phyloP scores from a whole-genome alignment of 306 rosid species.

The Fragaria ananassa region DNA sequence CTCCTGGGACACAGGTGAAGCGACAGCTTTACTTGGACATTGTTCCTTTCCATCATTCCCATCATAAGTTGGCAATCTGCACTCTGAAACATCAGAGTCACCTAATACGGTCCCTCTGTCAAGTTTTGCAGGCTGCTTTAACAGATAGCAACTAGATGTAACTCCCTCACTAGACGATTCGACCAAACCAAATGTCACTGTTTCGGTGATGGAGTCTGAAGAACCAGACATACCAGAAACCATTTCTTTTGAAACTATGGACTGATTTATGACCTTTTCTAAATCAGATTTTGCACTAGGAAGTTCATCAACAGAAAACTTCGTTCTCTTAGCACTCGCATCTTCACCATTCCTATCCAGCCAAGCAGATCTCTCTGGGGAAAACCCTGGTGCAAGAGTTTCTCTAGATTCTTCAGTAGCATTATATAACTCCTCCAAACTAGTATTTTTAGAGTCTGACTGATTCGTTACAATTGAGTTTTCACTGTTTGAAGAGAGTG shows the following conservation, averaged over 20 bases:
- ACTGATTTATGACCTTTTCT: slow-evolving; percentile 35
- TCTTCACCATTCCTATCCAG: slow-evolving; percentile 41
- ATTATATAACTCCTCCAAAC: slow-evolving; percentile 39
- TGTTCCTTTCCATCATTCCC: slow-evolving; percentile 49
- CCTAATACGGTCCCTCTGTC: slow-evolving; percentile 28
- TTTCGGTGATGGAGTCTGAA: slow-evolving; percentile 40
- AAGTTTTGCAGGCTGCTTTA: slow-evolving; percentile 44
- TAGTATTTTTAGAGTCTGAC: slow-evolving; percentile 45
- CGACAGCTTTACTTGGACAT: slow-evolving; percentile 42
- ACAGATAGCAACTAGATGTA: slow-evolving; percentile 59
- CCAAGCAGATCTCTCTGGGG: slow-evolving; percentile 34
- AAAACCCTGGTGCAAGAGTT: slow-evolving; percentile 34
- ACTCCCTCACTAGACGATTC: slow-evolving; percentile 82
- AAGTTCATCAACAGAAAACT: slow-evolving; percentile 51
- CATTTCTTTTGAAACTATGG: slow-evolving; percentile 36
- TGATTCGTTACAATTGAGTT: slow-evolving; percentile 52
- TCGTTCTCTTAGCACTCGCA: slow-evolving; percentile 58
- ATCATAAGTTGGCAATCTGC: slow-evolving; percentile 34
- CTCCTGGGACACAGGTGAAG: slow-evolving; percentile 90
- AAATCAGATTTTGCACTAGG: slow-evolving; percentile 40
- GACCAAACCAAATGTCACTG: slow-evolving; percentile 54
- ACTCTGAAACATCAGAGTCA: slow-evolving; percentile 39
- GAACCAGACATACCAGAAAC: slow-evolving; percentile 31
- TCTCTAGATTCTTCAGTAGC: slow-evolving; percentile 43
- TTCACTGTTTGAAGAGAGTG: slow-evolving; percentile 72